These are phyloP conservation scores for Trichosanthes truncata DNA, from an alignment of 306 rosid genomes.

Conservation along the genomic window DNA sequence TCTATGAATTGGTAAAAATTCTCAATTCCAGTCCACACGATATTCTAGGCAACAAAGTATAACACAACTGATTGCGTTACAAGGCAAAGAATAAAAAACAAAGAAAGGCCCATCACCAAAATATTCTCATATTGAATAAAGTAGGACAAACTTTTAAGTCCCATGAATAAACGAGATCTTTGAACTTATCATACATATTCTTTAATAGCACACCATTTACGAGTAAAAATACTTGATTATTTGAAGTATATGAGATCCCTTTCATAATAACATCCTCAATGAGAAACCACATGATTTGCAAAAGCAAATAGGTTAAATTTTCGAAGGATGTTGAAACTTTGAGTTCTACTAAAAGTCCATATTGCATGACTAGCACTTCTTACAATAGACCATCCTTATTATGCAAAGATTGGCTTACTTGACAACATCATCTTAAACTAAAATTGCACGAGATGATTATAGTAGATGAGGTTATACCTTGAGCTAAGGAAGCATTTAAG, in stretches of 20 bases:
- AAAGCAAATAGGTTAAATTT: background rate
- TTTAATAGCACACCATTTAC: background rate
- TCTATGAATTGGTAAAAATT: background rate
- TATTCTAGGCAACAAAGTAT: background rate
- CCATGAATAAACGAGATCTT: too few species aligned
- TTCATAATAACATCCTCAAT: background rate
- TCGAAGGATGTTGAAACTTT: background rate
- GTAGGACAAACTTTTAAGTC: too few species aligned
- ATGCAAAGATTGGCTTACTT: background rate
- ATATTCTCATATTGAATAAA: too few species aligned
- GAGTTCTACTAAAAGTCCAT: background rate
- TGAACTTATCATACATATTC: background rate
- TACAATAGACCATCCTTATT: background rate
- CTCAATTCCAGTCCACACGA: background rate
- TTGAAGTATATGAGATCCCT: background rate
- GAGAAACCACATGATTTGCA: background rate
- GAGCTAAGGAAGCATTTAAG: constrained; percentile 44
- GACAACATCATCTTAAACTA: background rate
- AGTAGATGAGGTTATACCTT: constrained; percentile 41
- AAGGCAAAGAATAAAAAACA: background rate
- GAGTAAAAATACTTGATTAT: background rate
- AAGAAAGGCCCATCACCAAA: background rate
- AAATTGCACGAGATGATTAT: constrained; percentile 1
- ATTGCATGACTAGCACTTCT: background rate
- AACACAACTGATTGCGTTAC: background rate